A percentile compares a stretch with the other conserved stretches of the same genome.
phyloP scores from a whole-genome alignment of 106 monocot genomes.

The Allium fistulosum region DNA sequence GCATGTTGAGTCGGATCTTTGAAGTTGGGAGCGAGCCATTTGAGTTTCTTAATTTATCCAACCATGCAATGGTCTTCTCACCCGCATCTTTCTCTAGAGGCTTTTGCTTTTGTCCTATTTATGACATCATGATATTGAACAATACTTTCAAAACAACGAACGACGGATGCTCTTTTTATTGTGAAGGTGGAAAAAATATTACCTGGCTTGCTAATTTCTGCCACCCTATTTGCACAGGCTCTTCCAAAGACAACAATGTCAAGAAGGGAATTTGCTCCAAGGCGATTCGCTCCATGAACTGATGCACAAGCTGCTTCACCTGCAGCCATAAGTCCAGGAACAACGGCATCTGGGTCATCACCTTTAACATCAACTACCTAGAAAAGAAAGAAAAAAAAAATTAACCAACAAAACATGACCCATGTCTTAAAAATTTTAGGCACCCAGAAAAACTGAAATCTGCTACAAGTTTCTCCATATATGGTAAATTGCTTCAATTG shows the following conservation, averaged over 20 bases:
- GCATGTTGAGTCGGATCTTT: constrained; percentile 94
- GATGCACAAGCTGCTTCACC: constrained; percentile 99
- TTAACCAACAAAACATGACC: too few relatives aligned
- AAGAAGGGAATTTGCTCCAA: constrained; percentile 97
- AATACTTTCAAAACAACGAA: too few relatives aligned
- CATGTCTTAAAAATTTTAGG: too few relatives aligned
- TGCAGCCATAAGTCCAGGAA: constrained; percentile 95
- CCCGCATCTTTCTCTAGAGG: constrained; percentile 82
- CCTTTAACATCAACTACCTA: constrained; percentile 80
- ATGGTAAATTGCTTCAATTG: too few relatives aligned
- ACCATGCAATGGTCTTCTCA: constrained; percentile 84
- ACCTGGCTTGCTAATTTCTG: constrained; percentile 81
- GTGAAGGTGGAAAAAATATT: background rate
- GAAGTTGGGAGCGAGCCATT: constrained; percentile 88
- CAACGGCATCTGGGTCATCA: constrained; percentile 68
- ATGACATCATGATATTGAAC: too few relatives aligned
- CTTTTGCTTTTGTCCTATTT: constrained; percentile 66
- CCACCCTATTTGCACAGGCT: constrained; percentile 95
- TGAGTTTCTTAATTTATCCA: constrained; percentile 85
- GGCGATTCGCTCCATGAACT: constrained; percentile 96
- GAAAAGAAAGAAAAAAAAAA: constrained; percentile 1
- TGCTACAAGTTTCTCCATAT: too few relatives aligned
- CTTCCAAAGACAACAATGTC: constrained; percentile 98
- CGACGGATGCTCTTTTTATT: too few relatives aligned
- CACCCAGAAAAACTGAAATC: too few relatives aligned